Conservation (phyloP, 2,329 filamentous ascomycete genomes). For the Exophiala aquamarina region DNA sequence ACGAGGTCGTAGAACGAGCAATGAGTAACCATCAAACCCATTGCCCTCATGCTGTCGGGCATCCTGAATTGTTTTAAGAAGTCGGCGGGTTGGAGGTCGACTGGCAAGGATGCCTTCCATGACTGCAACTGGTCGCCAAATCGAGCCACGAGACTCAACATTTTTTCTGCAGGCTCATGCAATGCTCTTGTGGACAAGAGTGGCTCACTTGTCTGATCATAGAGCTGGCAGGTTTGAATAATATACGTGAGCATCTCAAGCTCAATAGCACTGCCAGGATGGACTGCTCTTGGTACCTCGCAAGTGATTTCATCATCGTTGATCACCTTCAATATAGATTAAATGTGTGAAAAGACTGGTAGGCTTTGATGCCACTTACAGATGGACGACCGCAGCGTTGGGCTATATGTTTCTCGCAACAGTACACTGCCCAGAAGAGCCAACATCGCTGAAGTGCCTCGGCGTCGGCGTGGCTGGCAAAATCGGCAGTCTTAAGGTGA, state of each 20-base stretch:
- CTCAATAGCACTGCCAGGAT: no score
- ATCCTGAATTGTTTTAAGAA: conserved; percentile 2
- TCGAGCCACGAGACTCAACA: background rate
- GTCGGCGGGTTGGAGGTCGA: background rate
- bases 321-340: background rate
- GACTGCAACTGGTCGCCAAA: background rate
- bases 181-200: background rate
- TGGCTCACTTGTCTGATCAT: no score
- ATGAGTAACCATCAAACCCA: conserved; percentile 1
- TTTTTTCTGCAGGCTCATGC: background rate
- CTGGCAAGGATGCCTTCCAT: conserved; percentile 2
- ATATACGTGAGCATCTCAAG: no score
- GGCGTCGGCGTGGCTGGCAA: background rate
- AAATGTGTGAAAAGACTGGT: background rate
- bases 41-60: background rate
- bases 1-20: conserved; percentile 2
- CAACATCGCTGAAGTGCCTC: background rate
- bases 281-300: background rate
- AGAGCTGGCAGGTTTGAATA: no score
- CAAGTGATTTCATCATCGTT: background rate
- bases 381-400: background rate
- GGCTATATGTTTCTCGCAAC: background rate
- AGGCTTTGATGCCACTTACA: background rate
- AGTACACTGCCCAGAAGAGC: background rate
- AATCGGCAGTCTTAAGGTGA: background rate